Conservation (phyloP, 2,329 filamentous ascomycete species). For the Neopestalotiopsis sp. region DNA sequence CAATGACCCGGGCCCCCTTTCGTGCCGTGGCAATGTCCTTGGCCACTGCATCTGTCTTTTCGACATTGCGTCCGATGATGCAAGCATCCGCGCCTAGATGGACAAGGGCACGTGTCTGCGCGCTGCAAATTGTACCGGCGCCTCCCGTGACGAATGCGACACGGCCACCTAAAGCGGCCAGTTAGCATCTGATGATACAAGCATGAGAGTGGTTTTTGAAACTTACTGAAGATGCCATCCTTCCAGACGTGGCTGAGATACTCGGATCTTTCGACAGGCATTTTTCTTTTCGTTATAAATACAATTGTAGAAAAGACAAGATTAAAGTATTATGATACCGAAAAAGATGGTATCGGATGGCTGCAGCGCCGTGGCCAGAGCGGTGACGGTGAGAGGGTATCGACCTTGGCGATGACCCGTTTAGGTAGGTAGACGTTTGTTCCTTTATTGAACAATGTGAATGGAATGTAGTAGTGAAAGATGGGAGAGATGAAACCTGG, state of each 20-base stretch:
- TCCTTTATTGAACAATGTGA: too few relatives aligned
- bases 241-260: slow-evolving; percentile 86
- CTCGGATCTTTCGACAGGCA: slow-evolving; percentile 73
- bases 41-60: slow-evolving; percentile 85
- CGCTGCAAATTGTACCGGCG: slow-evolving; percentile 91
- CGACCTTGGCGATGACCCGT: background rate
- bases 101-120: slow-evolving; percentile 90
- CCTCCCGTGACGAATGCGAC: slow-evolving; percentile 96
- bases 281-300: slow-evolving; percentile 41
- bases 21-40: slow-evolving; percentile 82
- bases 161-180: slow-evolving; percentile 67
- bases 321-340: background rate
- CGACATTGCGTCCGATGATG: slow-evolving; percentile 87
- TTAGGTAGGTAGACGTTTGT: too few relatives aligned
- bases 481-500: too few relatives aligned
- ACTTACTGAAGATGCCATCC: slow-evolving; percentile 83
- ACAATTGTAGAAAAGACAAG: background rate
- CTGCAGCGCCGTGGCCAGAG: background rate
- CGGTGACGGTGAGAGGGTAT: background rate
- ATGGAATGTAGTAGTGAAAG: too few relatives aligned
- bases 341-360: background rate
- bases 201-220: slow-evolving; percentile 3
- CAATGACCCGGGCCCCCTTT: slow-evolving; percentile 81
- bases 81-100: slow-evolving; percentile 91
- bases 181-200: background rate